Evolutionary conservation across 257 asterid species (phyloP), one percentile per base, ranked within the genome.

Genomic region (Asclepias syriaca): DNA sequence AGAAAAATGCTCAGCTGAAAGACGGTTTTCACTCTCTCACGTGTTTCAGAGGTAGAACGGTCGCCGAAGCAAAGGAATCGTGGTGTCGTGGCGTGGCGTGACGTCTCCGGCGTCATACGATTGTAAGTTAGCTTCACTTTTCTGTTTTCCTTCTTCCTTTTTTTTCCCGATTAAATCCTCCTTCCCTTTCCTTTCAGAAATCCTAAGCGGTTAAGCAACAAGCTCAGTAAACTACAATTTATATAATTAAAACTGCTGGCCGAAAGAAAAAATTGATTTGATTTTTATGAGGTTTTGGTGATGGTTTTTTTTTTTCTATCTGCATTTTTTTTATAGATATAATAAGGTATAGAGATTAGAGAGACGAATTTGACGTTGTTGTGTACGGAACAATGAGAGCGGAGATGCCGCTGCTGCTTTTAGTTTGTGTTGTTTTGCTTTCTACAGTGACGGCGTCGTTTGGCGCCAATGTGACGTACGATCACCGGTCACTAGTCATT

Each of bases 401-500:
- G 10, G 53, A 24, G 27, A 59, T 68, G 72, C 18, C 32, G 19
- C 18, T 15, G 49, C 40, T 32, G 32, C 18, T 48, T 11, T 68
- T 68, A 54, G 51, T 27, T 27, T 27, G n/a, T 18, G 50, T 19
- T 68, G 29, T 50, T 49, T 50, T 68, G 43, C 46, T 68, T 6
- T 50, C 16, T 50, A 45, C 68, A 16, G 16, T 37, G 61, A 68
- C 57, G 58, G 61, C 43, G 72, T 14, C 60, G 40, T 68, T 68
- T 50, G 72, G 49, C 72, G 72, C 63, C 67, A 71, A 43, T 6
- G 80, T 76, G 46, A 65, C 72, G 45, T 76, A 76, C 82, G 96
- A 89, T 70, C 84, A 84, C 75, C 81, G 94, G 8, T 90, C 96
- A 7, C 9, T 89, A 71, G 85, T 83, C 68, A 79, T 89, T 71